Percentiles rank a stretch among this genome's conserved stretches.
These are phyloP conservation scores for Lasiosphaeria miniovina DNA, from an alignment of 495 filamentous ascomycete species.

Conservation along the genomic window DNA sequence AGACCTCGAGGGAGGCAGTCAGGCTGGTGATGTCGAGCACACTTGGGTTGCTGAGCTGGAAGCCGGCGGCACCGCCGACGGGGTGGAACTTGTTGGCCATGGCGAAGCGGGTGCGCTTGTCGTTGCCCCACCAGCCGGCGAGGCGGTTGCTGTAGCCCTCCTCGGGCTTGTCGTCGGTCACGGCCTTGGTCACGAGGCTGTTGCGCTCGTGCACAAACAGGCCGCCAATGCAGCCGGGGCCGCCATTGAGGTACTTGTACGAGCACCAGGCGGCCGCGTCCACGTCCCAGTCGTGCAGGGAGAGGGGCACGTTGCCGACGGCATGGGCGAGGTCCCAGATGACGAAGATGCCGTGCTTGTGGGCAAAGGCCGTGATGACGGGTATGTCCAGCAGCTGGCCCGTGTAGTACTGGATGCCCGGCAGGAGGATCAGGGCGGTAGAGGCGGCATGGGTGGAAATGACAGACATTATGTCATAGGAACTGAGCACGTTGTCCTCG, in stretches of 20 bases:
- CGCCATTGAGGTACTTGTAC: constrained; percentile 95
- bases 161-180: constrained; percentile 33
- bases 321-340: constrained; percentile 97
- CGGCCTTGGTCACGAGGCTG: constrained; percentile 48
- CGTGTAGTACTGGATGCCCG: constrained; percentile 92
- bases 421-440: constrained; percentile 79
- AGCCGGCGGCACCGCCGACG: constrained; percentile 64
- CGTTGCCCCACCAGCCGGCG: constrained; percentile 88
- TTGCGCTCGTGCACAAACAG: constrained; percentile 83
- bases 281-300: constrained; percentile 88
- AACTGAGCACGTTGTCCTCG: constrained; percentile 56
- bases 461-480: constrained; percentile 67
- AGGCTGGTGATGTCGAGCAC: constrained; percentile 68
- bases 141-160: constrained; percentile 55
- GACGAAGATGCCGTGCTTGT: constrained; percentile 69
- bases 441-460: constrained; percentile 73
- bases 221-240: constrained; percentile 83
- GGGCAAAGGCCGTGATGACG: constrained; percentile 78
- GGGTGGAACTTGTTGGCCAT: constrained; percentile 81
- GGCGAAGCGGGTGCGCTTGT: constrained; percentile 69
- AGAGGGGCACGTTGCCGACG: constrained; percentile 81
- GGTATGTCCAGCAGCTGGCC: constrained; percentile 88
- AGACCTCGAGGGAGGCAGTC: constrained; percentile 74
- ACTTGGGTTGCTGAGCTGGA: constrained; percentile 67
- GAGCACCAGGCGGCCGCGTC: constrained; percentile 97